Evolutionary conservation across 1,284 basidiomycete genomes (phyloP).

Genomic region (Marasmius sp.): DNA sequence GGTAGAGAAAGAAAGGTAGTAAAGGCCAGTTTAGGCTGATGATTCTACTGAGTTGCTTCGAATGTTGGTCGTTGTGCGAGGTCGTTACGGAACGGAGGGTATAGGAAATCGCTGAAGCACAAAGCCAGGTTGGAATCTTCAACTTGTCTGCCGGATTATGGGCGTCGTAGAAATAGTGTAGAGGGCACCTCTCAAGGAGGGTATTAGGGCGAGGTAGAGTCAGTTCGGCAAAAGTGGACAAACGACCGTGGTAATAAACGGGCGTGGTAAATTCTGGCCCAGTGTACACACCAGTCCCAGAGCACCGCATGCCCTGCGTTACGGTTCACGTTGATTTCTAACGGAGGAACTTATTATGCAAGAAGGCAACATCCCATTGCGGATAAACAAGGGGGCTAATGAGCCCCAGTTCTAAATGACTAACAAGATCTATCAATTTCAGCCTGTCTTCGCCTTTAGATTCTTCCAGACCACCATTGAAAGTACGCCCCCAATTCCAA

Average conservation of each 20-base stretch:
- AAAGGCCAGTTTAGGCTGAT: constrained; percentile 8
- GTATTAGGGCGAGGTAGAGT: not conserved
- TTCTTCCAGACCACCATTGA: constrained; percentile 59
- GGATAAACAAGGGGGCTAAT: too few species aligned
- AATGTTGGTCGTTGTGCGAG: constrained; percentile 37
- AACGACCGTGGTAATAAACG: not conserved
- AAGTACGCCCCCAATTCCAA: constrained; percentile 56
- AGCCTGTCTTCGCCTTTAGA: constrained; percentile 66
- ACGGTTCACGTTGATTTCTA: too few species aligned
- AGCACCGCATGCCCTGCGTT: too few species aligned
- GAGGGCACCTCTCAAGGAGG: constrained; percentile 18
- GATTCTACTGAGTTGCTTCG: constrained; percentile 47
- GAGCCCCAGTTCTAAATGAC: too few species aligned
- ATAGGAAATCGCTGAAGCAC: constrained; percentile 41
- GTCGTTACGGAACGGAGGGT: constrained; percentile 38
- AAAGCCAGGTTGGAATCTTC: constrained; percentile 42
- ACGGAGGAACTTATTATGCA: too few species aligned
- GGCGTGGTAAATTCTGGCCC: not conserved
- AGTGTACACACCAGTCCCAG: too few species aligned
- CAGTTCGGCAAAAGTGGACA: not conserved
- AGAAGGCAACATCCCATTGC: too few species aligned
- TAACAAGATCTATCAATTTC: constrained; percentile 2
- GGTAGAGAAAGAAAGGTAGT: constrained; percentile 25
- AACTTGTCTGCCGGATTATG: constrained; percentile 16
- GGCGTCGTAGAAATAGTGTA: constrained; percentile 7